Conservation (phyloP, 768 basidiomycete genomes). For the Lactifluus hygrophoroides region DNA sequence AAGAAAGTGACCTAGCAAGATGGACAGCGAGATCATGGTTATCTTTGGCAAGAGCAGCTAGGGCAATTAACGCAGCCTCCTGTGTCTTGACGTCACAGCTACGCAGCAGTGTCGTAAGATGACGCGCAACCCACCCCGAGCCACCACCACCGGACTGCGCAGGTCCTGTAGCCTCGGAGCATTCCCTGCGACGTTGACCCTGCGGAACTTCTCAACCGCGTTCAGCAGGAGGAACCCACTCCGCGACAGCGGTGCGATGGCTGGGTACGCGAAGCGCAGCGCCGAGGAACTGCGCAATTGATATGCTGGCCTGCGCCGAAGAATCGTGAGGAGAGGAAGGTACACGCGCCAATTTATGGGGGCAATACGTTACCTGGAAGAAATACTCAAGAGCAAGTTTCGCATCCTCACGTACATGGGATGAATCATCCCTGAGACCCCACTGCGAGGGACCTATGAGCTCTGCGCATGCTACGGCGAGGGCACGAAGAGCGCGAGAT, state of each 20-base stretch:
- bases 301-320: conserved; percentile 35
- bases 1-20: conserved; percentile 35
- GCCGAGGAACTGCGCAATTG: conserved; percentile 53
- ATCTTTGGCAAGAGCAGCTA: conserved; percentile 61
- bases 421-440: conserved; percentile 44
- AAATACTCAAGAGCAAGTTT: conserved; percentile 49
- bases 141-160: conserved; percentile 32
- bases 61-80: conserved; percentile 54
- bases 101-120: conserved; percentile 39
- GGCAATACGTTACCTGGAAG: conserved; percentile 41
- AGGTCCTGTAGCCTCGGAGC: conserved; percentile 36
- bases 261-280: conserved; percentile 39
- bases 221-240: conserved; percentile 56
- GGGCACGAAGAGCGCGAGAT: conserved; percentile 51
- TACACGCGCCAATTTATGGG: conserved; percentile 28
- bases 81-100: conserved; percentile 53
- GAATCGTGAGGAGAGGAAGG: conserved; percentile 50
- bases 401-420: conserved; percentile 40
- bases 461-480: conserved; percentile 55
- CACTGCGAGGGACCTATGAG: conserved; percentile 61
- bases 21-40: conserved; percentile 43
- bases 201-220: conserved; percentile 42
- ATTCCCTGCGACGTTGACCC: conserved; percentile 69
- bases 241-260: conserved; percentile 44
- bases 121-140: conserved; percentile 55